These are phyloP conservation scores for Beta macrorhiza DNA, from an alignment of 179 eudicot genomes.

Conservation along the genomic window DNA sequence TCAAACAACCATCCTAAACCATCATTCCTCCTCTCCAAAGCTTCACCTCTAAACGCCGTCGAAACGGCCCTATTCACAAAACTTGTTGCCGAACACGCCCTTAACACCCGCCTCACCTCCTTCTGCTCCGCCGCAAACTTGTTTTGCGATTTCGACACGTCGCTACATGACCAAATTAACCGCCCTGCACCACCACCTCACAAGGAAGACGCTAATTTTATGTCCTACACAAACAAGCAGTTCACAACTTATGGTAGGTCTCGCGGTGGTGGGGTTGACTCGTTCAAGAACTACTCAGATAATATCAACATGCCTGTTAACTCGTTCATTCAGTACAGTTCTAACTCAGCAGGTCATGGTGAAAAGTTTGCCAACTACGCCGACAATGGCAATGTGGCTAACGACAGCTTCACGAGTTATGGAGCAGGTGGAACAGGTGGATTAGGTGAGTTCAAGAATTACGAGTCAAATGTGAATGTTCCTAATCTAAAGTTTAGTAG, in stretches of 20 bases:
- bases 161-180: neutral
- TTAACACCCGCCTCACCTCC: slow-evolving; percentile 27
- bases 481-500: slow-evolving; percentile 57
- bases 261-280: slow-evolving; percentile 31
- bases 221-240: slow-evolving; percentile 36
- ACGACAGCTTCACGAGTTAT: slow-evolving; percentile 61
- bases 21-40: slow-evolving; percentile 41
- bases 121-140: slow-evolving; percentile 43
- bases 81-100: slow-evolving; percentile 29
- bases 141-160: slow-evolving; percentile 37
- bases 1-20: slow-evolving; percentile 41
- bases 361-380: slow-evolving; percentile 67
- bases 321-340: slow-evolving; percentile 47
- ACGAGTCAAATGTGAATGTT: slow-evolving; percentile 48
- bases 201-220: slow-evolving; percentile 26
- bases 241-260: slow-evolving; percentile 34
- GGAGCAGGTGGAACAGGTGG: slow-evolving; percentile 60
- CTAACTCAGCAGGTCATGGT: slow-evolving; percentile 49
- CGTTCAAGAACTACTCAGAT: slow-evolving; percentile 46
- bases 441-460: slow-evolving; percentile 56
- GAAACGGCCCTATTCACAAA: slow-evolving; percentile 27
- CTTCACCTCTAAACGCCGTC: slow-evolving; percentile 40
- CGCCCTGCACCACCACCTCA: slow-evolving; percentile 1
- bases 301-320: slow-evolving; percentile 30
- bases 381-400: slow-evolving; percentile 63